Percentiles rank a stretch among this genome's conserved stretches.
Evolutionary conservation across 2,329 filamentous ascomycete genomes (phyloP).

Genomic region (Neopestalotiopsis sp.): DNA sequence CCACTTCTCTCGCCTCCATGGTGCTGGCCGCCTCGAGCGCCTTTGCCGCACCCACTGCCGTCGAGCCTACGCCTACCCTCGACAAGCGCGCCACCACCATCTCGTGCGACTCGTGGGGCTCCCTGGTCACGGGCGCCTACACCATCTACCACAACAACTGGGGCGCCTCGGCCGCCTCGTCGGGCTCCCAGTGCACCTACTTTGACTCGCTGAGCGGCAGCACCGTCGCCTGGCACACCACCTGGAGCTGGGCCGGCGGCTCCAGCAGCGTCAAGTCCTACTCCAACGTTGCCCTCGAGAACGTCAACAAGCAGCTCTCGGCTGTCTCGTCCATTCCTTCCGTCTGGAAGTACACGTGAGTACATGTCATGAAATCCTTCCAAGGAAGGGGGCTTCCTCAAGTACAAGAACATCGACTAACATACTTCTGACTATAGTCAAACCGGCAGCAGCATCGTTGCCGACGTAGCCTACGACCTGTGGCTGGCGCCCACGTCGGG

Average conservation of each 20-base stretch:
- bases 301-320: slow-evolving; percentile 38
- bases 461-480: slow-evolving; percentile 65
- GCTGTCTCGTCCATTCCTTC: slow-evolving; percentile 42
- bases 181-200: slow-evolving; percentile 49
- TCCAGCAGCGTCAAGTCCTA: slow-evolving; percentile 50
- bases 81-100: slow-evolving; percentile 40
- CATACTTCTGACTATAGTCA: slow-evolving; percentile 40
- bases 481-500: slow-evolving; percentile 56
- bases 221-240: slow-evolving; percentile 48
- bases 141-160: slow-evolving; percentile 61
- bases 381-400: no score
- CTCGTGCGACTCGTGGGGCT: slow-evolving; percentile 46
- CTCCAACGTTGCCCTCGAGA: slow-evolving; percentile 47
- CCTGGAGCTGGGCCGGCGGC: slow-evolving; percentile 49
- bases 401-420: not conserved
- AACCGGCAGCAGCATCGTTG: slow-evolving; percentile 52
- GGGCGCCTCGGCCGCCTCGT: slow-evolving; percentile 43
- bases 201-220: slow-evolving; percentile 41
- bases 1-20: slow-evolving; percentile 29
- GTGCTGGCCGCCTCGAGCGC: slow-evolving; percentile 34
- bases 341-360: slow-evolving; percentile 54
- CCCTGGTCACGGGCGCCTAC: slow-evolving; percentile 44
- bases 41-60: slow-evolving; percentile 28
- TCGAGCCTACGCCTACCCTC: slow-evolving; percentile 32
- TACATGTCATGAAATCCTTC: not conserved